These are phyloP conservation scores for Picochlorum sp. DNA, from an alignment of 139 green algal genomes.

Conservation along the genomic window DNA sequence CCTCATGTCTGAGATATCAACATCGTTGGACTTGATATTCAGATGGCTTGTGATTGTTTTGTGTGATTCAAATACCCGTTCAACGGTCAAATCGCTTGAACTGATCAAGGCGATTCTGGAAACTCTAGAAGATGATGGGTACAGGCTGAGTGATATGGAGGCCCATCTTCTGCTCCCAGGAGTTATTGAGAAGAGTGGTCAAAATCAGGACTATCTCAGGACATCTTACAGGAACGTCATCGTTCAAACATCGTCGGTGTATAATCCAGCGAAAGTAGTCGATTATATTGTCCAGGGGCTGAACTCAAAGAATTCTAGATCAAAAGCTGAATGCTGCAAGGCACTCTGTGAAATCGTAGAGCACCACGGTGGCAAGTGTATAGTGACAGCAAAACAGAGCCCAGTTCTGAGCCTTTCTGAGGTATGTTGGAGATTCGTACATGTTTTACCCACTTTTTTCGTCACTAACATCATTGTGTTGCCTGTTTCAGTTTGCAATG, in stretches of 20 bases:
- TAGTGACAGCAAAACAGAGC: conserved; percentile 38
- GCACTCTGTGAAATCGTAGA: conserved; percentile 63
- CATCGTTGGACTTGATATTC: conserved; percentile 70
- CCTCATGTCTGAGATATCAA: conserved; percentile 18
- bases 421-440: neutral
- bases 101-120: conserved; percentile 54
- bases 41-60: conserved; percentile 72
- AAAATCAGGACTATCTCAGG: conserved; percentile 66
- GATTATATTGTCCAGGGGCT: conserved; percentile 52
- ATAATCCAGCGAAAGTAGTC: conserved; percentile 31
- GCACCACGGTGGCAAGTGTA: conserved; percentile 30
- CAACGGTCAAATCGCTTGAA: conserved; percentile 56
- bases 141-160: conserved; percentile 76
- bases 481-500: no score
- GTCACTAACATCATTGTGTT: no score
- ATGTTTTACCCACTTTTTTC: neutral
- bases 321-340: conserved; percentile 76
- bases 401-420: conserved; percentile 8
- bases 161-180: conserved; percentile 74
- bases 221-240: conserved; percentile 67
- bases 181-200: conserved; percentile 87
- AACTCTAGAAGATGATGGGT: conserved; percentile 25
- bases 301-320: conserved; percentile 85
- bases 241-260: conserved; percentile 37
- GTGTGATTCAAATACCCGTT: conserved; percentile 71